A percentile compares a stretch with the other conserved stretches of the same genome.
Conservation (phyloP, 768 basidiomycete species). For the Tricholoma bakamatsutake region DNA sequence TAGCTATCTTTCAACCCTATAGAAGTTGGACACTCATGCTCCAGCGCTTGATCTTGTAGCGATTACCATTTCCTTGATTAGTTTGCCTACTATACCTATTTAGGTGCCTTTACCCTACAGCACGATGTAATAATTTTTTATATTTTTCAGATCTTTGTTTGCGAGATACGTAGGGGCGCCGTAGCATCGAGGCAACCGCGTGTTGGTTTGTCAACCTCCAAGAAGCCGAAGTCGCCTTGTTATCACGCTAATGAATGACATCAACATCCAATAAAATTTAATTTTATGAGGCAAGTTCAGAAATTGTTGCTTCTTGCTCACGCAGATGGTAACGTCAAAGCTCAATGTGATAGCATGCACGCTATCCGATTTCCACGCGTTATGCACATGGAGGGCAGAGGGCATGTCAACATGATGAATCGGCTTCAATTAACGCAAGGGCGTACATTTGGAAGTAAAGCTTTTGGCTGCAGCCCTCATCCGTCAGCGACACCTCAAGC, state of each 20-base stretch:
- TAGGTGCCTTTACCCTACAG: background rate
- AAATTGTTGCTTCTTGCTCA: background rate
- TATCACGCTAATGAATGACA: background rate
- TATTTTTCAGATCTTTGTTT: background rate
- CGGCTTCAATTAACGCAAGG: background rate
- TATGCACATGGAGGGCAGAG: slow-evolving; percentile 1
- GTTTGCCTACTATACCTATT: slow-evolving; percentile 3
- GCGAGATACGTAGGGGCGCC: background rate
- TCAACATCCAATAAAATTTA: background rate
- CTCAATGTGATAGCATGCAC: background rate
- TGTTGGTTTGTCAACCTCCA: background rate
- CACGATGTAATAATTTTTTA: background rate
- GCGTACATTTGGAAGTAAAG: background rate
- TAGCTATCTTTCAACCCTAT: slow-evolving; percentile 15
- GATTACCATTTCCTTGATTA: slow-evolving; percentile 12
- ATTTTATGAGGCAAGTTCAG: no score
- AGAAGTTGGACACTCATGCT: slow-evolving; percentile 17
- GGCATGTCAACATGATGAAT: background rate
- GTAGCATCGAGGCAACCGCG: background rate
- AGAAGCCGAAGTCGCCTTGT: background rate
- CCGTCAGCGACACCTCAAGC: background rate
- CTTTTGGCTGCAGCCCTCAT: background rate
- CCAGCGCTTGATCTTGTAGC: slow-evolving; percentile 18
- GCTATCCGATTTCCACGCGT: background rate
- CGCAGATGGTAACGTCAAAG: background rate